phyloP scores from a whole-genome alignment of 2,329 filamentous ascomycete genomes.

The Sordariomycetes sp. region DNA sequence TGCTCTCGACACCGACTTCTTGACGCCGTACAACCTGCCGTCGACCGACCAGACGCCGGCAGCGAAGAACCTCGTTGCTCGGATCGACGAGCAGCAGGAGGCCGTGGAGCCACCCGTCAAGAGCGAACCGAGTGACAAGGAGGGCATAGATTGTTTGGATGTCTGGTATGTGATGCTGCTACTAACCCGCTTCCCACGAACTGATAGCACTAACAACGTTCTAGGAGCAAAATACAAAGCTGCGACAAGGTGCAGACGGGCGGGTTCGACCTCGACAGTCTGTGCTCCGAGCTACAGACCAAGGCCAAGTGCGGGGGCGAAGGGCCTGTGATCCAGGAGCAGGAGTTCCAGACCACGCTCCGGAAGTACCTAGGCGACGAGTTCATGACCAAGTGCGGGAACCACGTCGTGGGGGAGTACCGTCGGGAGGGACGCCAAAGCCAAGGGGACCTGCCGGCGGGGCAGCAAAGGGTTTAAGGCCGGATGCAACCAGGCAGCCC shows the following conservation, averaged over 20 bases:
- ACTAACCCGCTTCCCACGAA: neutral
- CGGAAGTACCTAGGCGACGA: conserved; percentile 47
- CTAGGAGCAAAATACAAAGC: conserved; percentile 79
- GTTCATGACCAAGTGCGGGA: conserved; percentile 3
- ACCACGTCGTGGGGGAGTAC: neutral
- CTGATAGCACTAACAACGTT: conserved; percentile 25
- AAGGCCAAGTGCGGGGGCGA: conserved; percentile 93
- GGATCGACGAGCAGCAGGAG: conserved; percentile 52
- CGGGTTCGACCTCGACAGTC: conserved; percentile 84
- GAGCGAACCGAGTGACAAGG: conserved; percentile 40
- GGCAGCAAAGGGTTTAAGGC: neutral
- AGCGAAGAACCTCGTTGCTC: conserved; percentile 60
- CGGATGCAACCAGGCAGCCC: neutral
- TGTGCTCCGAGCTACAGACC: conserved; percentile 86
- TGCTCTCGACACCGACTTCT: conserved; percentile 64
- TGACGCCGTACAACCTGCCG: conserved; percentile 66
- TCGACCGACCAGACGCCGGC: conserved; percentile 15
- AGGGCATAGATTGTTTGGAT: conserved; percentile 75
- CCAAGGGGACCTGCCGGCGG: neutral
- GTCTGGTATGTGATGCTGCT: conserved; percentile 64
- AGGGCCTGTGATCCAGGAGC: conserved; percentile 80
- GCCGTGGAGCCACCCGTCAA: conserved; percentile 54
- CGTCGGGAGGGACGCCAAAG: neutral
- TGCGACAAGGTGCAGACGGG: conserved; percentile 82
- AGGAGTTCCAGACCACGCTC: conserved; percentile 76